Evolutionary conservation across 2,329 filamentous ascomycete genomes (phyloP), one percentile per base, ranked within the genome.

Genomic region (Diaporthe eres): DNA sequence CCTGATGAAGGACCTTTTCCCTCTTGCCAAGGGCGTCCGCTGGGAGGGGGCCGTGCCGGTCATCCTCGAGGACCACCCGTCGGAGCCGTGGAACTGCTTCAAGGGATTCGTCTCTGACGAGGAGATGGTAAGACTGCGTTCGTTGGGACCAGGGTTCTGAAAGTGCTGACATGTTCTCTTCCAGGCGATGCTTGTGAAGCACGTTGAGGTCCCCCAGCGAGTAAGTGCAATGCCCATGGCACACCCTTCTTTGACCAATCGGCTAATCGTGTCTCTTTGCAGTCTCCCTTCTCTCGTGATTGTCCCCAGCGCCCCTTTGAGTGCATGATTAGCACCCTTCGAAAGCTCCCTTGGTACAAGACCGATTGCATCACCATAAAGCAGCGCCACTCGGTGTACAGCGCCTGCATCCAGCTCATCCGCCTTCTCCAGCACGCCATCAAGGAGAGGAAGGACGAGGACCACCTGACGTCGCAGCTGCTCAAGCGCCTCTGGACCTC

Each of bases 291-390:
- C 80, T 88, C 90, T 12, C 87, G 86, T 74, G 87, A 91, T 37
- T 92, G 90, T 78, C 90, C 91, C 0, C 91, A 93, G 82, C 88
- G 92, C 19, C 89, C 91, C 2, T 93, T 90, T 74, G 92, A 94
- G 83, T 91, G 88, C 80, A 85, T 93, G 79, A 92, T 93, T 78
- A 92, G 90, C 81, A 92, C 89, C 0, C 80, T 92, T 51, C 88
- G 87, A 76, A 91, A 93, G 85, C 87, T 92, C 58, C 92, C 92
- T 0, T 94, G 92, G 92, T 87, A 89, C 76, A 86, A 87, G 81
- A 86, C 90, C 1, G 82, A 89, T 3, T 79, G 85, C 72, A 90
- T 93, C 83, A 93, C 89, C 10, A 84, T 93, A 63, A 83, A 85
- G 74, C 88, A 93, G 81, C 89, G 91, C 1, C 83, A 88, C 58